phyloP scores from a whole-genome alignment of 495 filamentous ascomycete species.

The Penicilliopsis zonata region DNA sequence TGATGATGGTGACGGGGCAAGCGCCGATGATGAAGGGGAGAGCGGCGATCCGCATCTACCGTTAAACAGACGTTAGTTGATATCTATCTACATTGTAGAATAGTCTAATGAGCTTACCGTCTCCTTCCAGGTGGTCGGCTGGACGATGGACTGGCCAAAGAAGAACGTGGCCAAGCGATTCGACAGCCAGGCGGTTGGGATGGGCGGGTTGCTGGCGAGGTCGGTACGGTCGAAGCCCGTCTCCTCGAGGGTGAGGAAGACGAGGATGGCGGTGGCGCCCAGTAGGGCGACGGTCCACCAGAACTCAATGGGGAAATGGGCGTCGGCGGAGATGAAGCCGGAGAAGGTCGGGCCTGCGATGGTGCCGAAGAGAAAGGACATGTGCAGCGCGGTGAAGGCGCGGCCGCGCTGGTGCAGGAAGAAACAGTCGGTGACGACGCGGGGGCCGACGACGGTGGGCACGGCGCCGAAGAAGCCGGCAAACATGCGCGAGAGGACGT shows the following conservation, averaged over 20 bases:
- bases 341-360: conserved; percentile 21
- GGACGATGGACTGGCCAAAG: conserved; percentile 14
- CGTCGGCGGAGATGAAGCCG: conserved; percentile 19
- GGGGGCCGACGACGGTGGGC: conserved; percentile 12
- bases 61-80: too few species aligned
- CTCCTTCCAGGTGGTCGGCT: conserved; percentile 5
- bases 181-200: conserved; percentile 9
- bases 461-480: conserved; percentile 14
- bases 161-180: conserved; percentile 21
- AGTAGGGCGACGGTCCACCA: conserved; percentile 28
- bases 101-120: conserved; percentile 12
- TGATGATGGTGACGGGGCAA: conserved; percentile 16
- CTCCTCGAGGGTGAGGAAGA: conserved; percentile 26
- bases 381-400: conserved; percentile 21
- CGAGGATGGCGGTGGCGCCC: conserved; percentile 13
- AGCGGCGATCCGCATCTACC: conserved; percentile 7
- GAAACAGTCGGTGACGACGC: conserved; percentile 17
- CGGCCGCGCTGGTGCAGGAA: conserved; percentile 20
- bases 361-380: conserved; percentile 7
- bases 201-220: conserved; percentile 8
- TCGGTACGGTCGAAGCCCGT: conserved; percentile 11
- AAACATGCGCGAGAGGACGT: conserved; percentile 20
- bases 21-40: conserved; percentile 19
- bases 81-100: too few species aligned
- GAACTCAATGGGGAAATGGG: conserved; percentile 22